A percentile compares a stretch with the other conserved stretches of the same genome.
Evolutionary conservation across 345 rosid genomes (phyloP).

Genomic region (Brassica napus): DNA sequence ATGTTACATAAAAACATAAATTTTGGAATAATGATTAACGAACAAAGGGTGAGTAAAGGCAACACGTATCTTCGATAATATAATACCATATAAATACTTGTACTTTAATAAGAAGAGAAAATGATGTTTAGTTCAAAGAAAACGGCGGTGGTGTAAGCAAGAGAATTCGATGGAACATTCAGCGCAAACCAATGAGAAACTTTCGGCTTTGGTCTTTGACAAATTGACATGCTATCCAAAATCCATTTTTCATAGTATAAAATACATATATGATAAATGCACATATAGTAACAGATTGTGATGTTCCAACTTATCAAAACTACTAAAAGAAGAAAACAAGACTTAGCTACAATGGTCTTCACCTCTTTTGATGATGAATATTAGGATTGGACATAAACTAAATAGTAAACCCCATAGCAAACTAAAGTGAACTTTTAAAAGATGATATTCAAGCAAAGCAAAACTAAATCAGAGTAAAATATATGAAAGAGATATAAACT

Average conservation of each 20-base stretch:
- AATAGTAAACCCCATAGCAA: background rate
- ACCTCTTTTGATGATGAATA: background rate
- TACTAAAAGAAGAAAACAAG: background rate
- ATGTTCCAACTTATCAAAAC: background rate
- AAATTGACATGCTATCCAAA: slow-evolving; percentile 33
- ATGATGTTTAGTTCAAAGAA: slow-evolving; percentile 33
- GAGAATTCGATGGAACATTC: slow-evolving; percentile 25
- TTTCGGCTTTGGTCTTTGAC: slow-evolving; percentile 19
- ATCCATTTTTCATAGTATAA: background rate
- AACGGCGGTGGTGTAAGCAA: slow-evolving; percentile 29
- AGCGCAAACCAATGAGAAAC: slow-evolving; percentile 38
- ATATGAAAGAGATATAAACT: background rate
- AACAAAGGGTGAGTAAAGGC: background rate
- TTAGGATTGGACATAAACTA: background rate
- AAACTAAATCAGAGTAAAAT: background rate
- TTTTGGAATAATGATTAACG: background rate
- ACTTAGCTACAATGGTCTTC: background rate
- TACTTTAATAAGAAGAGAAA: slow-evolving; percentile 4
- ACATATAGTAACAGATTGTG: background rate
- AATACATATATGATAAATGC: background rate
- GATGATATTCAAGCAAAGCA: background rate
- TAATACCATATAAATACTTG: background rate
- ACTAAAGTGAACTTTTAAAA: background rate
- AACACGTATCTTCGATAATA: background rate
- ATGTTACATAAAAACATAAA: background rate